Evolutionary conservation across 345 rosid species (phyloP), one percentile per base, ranked within the genome.

Genomic region (Murraya koenigii): DNA sequence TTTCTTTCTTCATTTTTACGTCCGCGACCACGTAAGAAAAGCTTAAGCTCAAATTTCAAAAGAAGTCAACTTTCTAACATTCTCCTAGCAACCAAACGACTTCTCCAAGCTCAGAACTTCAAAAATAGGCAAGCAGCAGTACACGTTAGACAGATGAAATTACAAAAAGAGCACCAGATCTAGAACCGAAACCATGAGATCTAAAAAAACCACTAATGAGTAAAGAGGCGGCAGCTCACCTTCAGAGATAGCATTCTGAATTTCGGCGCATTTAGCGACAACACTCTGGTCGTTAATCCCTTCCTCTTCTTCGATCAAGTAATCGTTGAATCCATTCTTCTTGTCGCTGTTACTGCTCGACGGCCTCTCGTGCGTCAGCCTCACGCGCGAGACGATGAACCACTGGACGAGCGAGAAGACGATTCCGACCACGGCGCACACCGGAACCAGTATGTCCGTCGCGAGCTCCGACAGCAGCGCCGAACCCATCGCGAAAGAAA

Each of bases 241-340:
- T 91, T 90, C 92, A 3, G 96, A 89, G 7, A 94, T 94, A 67
- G 97, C 98, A 54, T 28, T 90, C 72, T 94, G 98, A 36, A 94
- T 92, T 9, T 90, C 97, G 25, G 93, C 93, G 71, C 97, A 92
- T 83, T 87, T 92, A 67, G 81, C 76, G 1, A 92, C 91, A 9
- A 86, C 92, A 73, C 72, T 83, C 36, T 85, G 87, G 52, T 94
- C 96, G 60, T 89, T 84, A 71, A 92, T 61, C 0, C 91, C 94
- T 75, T 94, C 98, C 75, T 92, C 97, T 66, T 94, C 96, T 80
- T 91, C 98, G 30, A 94, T 91, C 75, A 94, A 80, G 55, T 74
- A 86, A 25, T 92, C 91, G 39, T 71, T 52, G 85, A 88, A 88
- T 1, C 93, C 97, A 54, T 84, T 87, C 87, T 91, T 85, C 36